phyloP scores from a whole-genome alignment of 2,329 filamentous ascomycete species.

The Cladosporium colombiae region DNA sequence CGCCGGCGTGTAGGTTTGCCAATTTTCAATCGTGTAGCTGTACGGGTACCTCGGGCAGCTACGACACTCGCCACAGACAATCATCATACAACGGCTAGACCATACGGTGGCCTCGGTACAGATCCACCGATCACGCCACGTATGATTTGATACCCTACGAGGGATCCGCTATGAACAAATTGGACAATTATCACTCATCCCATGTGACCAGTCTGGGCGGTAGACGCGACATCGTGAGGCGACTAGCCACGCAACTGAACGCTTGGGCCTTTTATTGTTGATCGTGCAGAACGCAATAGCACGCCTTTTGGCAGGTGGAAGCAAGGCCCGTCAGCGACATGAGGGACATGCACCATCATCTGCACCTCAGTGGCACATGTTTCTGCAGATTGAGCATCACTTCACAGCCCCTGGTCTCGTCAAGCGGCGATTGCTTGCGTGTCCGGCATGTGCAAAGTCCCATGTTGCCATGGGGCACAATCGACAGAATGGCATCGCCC shows the following conservation, averaged over 20 bases:
- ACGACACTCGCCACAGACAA: neutral
- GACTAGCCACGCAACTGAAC: conserved; percentile 6
- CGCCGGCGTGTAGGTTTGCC: neutral
- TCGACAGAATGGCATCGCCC: conserved; percentile 2
- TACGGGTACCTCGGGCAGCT: neutral
- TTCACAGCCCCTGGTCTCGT: conserved; percentile 4
- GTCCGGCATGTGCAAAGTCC: conserved; percentile 1
- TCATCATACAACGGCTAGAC: neutral
- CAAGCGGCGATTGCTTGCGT: neutral
- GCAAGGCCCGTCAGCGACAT: neutral
- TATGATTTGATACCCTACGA: neutral
- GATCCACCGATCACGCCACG: neutral
- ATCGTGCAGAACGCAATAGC: neutral
- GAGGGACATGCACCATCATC: neutral
- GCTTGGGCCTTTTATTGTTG: neutral
- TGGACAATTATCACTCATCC: neutral
- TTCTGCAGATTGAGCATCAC: neutral
- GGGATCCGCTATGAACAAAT: conserved; percentile 3
- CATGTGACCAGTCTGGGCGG: neutral
- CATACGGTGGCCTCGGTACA: neutral
- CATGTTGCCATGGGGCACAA: neutral
- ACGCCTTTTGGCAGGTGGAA: conserved; percentile 8
- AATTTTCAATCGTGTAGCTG: neutral
- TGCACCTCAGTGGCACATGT: neutral
- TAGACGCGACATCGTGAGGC: neutral